These are phyloP conservation scores for Emergomyces orientalis DNA, from an alignment of 2,329 filamentous ascomycete species.

Conservation along the genomic window DNA sequence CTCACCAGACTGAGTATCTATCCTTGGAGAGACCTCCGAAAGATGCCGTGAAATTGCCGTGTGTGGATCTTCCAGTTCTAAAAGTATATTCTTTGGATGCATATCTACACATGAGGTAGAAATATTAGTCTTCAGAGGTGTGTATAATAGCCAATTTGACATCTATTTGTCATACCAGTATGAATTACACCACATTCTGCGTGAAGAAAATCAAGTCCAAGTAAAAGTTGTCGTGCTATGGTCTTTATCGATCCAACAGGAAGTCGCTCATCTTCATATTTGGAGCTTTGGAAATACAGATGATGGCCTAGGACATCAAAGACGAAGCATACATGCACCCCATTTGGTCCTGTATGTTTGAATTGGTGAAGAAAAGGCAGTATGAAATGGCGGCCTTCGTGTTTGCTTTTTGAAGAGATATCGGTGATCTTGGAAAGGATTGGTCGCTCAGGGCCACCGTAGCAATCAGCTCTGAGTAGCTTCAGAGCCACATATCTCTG, in stretches of 20 bases:
- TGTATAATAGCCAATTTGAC: not conserved
- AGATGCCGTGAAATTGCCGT: constrained; percentile 17
- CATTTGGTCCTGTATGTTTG: constrained; percentile 22
- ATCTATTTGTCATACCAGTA: constrained; percentile 18
- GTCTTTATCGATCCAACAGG: constrained; percentile 18
- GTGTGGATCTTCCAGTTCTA: constrained; percentile 17
- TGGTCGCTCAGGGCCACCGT: constrained; percentile 18
- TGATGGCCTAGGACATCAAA: constrained; percentile 23
- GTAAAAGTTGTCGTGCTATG: constrained; percentile 21
- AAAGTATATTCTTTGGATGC: constrained; percentile 22
- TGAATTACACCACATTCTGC: constrained; percentile 21
- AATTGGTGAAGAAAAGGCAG: constrained; percentile 20
- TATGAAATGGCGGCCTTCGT: constrained; percentile 19
- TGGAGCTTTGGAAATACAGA: constrained; percentile 18
- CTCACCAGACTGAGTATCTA: constrained; percentile 5
- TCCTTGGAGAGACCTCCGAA: constrained; percentile 15
- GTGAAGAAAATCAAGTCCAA: constrained; percentile 23
- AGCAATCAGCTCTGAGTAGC: constrained; percentile 22
- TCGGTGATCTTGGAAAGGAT: constrained; percentile 17
- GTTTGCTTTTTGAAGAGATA: constrained; percentile 13
- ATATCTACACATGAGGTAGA: constrained; percentile 15
- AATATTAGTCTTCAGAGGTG: constrained; percentile 1
- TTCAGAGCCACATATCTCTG: constrained; percentile 21
- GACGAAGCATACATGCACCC: constrained; percentile 23
- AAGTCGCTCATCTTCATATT: constrained; percentile 19